Conservation (phyloP, 2,329 filamentous ascomycete species). For the Gaeumannomyces sp. region DNA sequence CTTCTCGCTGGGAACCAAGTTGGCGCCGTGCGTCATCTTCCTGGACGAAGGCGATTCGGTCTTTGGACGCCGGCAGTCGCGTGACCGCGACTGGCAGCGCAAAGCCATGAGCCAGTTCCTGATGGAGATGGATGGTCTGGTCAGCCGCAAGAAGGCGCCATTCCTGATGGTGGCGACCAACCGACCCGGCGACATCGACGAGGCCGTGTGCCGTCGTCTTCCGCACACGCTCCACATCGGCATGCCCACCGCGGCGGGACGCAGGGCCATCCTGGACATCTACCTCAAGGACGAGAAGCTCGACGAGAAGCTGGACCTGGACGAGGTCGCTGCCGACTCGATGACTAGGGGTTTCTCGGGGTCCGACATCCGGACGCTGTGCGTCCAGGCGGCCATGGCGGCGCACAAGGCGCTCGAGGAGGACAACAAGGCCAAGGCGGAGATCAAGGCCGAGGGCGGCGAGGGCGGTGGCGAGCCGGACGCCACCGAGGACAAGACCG, state of each 20-base stretch:
- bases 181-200: conserved; percentile 89
- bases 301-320: conserved; percentile 71
- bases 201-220: conserved; percentile 82
- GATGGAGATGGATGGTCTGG: conserved; percentile 8
- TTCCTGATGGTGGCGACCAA: conserved; percentile 97
- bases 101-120: conserved; percentile 9
- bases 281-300: conserved; percentile 90
- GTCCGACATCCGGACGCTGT: conserved; percentile 6
- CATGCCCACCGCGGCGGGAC: conserved; percentile 86
- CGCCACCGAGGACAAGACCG: background rate
- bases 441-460: no score
- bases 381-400: conserved; percentile 7
- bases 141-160: conserved; percentile 56
- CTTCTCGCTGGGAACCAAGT: conserved; percentile 74
- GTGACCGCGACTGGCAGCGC: conserved; percentile 59
- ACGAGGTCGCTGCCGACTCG: conserved; percentile 31
- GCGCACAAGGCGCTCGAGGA: conserved; percentile 5
- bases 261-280: conserved; percentile 71
- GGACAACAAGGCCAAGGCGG: background rate
- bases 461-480: background rate
- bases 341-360: conserved; percentile 4
- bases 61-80: no score
- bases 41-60: conserved; percentile 81
- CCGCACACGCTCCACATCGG: conserved; percentile 81
- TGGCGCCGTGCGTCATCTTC: conserved; percentile 93